A percentile compares a stretch with the other conserved stretches of the same genome.
phyloP scores from a whole-genome alignment of 345 rosid species.

The Dimocarpus longan region DNA sequence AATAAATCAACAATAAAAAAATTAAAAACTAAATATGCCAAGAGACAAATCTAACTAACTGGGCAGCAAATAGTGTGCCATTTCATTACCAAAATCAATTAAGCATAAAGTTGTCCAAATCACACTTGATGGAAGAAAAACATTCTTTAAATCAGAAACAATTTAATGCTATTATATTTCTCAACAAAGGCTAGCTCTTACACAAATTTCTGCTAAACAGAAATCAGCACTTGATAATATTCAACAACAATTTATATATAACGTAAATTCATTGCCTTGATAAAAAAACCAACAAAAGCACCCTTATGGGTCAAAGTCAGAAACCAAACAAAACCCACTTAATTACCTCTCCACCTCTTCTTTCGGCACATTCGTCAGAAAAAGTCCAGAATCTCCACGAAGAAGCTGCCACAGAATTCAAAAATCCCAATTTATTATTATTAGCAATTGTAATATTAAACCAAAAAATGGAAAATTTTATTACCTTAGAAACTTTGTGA shows the following conservation, averaged over 20 bases:
- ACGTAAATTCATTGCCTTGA: too few relatives aligned
- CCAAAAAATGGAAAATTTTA: background rate
- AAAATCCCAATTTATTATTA: background rate
- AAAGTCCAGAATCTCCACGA: conserved; percentile 79
- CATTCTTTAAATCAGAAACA: background rate
- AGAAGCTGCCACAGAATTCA: conserved; percentile 51
- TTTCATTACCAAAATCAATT: background rate
- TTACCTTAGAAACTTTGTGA: conserved; percentile 81
- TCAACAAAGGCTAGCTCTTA: background rate
- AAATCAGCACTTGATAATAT: background rate
- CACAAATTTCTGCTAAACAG: background rate
- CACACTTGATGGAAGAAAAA: background rate
- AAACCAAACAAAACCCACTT: too few relatives aligned
- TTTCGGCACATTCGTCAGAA: conserved; percentile 72
- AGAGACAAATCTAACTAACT: background rate
- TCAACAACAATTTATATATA: too few relatives aligned
- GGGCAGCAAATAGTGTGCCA: background rate
- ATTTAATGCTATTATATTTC: background rate
- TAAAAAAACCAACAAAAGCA: too few relatives aligned
- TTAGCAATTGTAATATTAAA: background rate
- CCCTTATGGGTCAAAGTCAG: too few relatives aligned
- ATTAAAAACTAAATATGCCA: background rate
- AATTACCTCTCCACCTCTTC: conserved; percentile 84
- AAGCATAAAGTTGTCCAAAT: background rate
- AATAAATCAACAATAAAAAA: too few relatives aligned